A percentile compares a stretch with the other conserved stretches of the same genome.
Evolutionary conservation across 202 grass and related monocot genomes (phyloP).

Genomic region (Elaeis oleifera): DNA sequence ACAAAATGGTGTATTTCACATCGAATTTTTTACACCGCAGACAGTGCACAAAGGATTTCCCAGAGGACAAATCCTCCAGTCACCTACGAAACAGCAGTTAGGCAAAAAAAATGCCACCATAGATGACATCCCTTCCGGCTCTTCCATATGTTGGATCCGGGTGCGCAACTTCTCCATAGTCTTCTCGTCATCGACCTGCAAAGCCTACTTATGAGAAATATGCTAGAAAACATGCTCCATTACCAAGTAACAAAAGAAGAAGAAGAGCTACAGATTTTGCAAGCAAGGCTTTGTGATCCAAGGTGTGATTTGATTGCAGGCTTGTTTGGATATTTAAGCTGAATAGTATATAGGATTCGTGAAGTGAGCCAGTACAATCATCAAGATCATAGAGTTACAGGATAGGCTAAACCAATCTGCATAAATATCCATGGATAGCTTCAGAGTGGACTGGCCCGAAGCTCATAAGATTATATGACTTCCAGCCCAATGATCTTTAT

Average conservation of each 20-base stretch:
- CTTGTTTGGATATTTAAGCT: too few species aligned
- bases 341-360: too few species aligned
- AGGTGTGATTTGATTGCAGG: too few species aligned
- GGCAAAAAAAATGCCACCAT: constrained; percentile 57
- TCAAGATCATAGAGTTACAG: background rate
- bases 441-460: background rate
- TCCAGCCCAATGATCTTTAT: constrained; percentile 30
- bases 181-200: background rate
- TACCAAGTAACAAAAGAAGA: too few species aligned
- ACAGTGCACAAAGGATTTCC: too few species aligned
- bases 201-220: background rate
- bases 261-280: too few species aligned
- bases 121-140: constrained; percentile 36
- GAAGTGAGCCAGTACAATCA: too few species aligned
- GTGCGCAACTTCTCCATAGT: constrained; percentile 19
- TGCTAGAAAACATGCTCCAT: background rate
- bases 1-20: too few species aligned
- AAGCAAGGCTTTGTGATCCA: too few species aligned
- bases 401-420: background rate
- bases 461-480: constrained; percentile 18
- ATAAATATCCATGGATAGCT: background rate
- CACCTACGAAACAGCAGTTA: constrained; percentile 42
- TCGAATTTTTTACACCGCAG: too few species aligned
- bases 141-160: constrained; percentile 29
- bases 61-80: constrained; percentile 42